Evolutionary conservation across 2,329 filamentous ascomycete genomes (phyloP).

Genomic region (Didymella exigua): DNA sequence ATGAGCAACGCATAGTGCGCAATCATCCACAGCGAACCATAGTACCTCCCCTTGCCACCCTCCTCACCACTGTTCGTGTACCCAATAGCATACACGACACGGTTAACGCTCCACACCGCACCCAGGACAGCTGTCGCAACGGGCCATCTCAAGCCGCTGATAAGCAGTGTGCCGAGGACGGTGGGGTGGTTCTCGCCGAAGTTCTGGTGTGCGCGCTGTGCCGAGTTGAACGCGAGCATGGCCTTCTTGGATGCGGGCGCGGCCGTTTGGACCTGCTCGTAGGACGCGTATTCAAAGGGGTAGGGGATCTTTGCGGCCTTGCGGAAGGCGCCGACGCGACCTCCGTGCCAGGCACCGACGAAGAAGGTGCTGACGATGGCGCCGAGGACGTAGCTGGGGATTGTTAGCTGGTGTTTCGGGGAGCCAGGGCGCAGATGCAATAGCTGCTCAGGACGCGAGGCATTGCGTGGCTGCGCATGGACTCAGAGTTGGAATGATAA

Average conservation of each 20-base stretch:
- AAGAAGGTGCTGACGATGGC: conserved; percentile 61
- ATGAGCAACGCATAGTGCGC: conserved; percentile 38
- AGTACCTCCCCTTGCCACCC: conserved; percentile 53
- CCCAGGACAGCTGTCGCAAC: conserved; percentile 54
- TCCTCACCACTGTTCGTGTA: conserved; percentile 50
- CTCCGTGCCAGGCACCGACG: conserved; percentile 59
- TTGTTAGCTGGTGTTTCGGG: conserved; percentile 8
- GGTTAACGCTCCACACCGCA: conserved; percentile 57
- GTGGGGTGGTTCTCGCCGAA: conserved; percentile 64
- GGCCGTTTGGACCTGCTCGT: conserved; percentile 56
- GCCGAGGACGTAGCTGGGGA: conserved; percentile 60
- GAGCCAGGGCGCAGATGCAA: not conserved
- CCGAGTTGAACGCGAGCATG: conserved; percentile 54
- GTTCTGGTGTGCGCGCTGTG: conserved; percentile 58
- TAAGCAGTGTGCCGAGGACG: conserved; percentile 58
- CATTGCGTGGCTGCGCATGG: not conserved
- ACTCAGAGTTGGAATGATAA: not conserved
- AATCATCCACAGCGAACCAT: conserved; percentile 44
- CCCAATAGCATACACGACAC: conserved; percentile 56
- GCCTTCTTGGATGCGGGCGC: conserved; percentile 49
- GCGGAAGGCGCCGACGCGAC: conserved; percentile 54
- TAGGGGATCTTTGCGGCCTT: conserved; percentile 61
- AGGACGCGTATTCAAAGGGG: conserved; percentile 64
- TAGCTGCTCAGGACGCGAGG: not conserved
- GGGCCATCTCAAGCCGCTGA: conserved; percentile 62